Evolutionary conservation across 441 rosid species (phyloP).

Genomic region (Mallotus japonicus): DNA sequence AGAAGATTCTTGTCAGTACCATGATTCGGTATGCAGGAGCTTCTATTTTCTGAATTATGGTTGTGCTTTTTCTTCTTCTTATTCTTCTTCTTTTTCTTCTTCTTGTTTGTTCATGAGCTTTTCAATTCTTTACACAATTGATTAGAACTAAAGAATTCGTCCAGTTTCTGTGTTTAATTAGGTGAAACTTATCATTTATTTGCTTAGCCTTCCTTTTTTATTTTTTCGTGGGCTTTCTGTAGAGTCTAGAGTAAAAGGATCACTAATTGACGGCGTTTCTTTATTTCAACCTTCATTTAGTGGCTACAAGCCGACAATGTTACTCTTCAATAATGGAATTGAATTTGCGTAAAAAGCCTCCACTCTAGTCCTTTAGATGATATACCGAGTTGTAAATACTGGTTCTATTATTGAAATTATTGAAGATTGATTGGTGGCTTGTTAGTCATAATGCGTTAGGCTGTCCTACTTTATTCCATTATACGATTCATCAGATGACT

Average conservation of each 20-base stretch:
- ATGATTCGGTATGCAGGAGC: constrained; percentile 48
- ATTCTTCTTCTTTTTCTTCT: too few relatives aligned
- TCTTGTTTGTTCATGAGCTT: neutral
- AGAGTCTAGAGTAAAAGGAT: neutral
- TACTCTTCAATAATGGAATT: neutral
- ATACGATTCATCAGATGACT: too few relatives aligned
- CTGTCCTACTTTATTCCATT: neutral
- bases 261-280: too few relatives aligned
- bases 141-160: neutral
- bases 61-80: too few relatives aligned
- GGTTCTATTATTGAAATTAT: neutral
- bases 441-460: neutral
- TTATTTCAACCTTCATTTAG: neutral
- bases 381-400: neutral
- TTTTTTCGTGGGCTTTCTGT: too few relatives aligned
- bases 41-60: neutral
- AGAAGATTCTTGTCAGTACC: constrained; percentile 79
- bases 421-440: neutral
- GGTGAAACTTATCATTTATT: neutral
- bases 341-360: neutral
- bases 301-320: neutral
- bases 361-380: neutral
- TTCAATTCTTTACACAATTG: neutral
- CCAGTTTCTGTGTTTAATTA: neutral
- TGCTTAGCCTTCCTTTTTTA: too few relatives aligned